Conservation (phyloP, 805 yeast genomes). For the Ogataea trehaloabstinens region DNA sequence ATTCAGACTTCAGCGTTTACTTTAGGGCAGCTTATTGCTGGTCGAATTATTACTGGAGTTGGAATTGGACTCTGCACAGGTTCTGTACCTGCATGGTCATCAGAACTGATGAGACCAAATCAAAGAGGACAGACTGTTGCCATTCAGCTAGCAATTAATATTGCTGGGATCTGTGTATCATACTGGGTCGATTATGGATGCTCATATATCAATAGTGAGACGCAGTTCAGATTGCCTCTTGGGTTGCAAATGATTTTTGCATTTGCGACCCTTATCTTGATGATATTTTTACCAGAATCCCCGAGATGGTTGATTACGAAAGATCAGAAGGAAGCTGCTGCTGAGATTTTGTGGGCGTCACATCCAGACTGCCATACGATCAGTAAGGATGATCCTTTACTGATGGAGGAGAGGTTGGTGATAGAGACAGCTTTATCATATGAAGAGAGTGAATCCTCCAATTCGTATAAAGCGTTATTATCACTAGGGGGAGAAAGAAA, state of each 20-base stretch:
- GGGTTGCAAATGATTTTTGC: constrained; percentile 43
- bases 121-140: constrained; percentile 69
- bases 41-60: constrained; percentile 61
- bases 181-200: constrained; percentile 43
- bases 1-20: constrained; percentile 45
- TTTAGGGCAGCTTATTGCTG: constrained; percentile 48
- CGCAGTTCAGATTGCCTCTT: constrained; percentile 45
- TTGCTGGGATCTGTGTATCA: constrained; percentile 44
- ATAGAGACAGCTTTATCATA: constrained; percentile 35
- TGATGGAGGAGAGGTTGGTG: constrained; percentile 17
- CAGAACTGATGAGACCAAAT: constrained; percentile 61
- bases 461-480: constrained; percentile 24
- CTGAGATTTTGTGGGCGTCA: constrained; percentile 23
- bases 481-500: constrained; percentile 35
- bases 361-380: constrained; percentile 32
- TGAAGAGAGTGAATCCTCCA: constrained; percentile 11
- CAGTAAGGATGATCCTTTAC: constrained; percentile 18
- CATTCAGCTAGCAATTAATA: constrained; percentile 41
- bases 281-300: constrained; percentile 40
- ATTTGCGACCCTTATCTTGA: constrained; percentile 21
- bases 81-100: constrained; percentile 67
- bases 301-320: constrained; percentile 54
- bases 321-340: constrained; percentile 40
- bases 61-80: constrained; percentile 71
- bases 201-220: constrained; percentile 33